phyloP scores from a whole-genome alignment of 306 rosid genomes.

The Citrullus mucosospermus region DNA sequence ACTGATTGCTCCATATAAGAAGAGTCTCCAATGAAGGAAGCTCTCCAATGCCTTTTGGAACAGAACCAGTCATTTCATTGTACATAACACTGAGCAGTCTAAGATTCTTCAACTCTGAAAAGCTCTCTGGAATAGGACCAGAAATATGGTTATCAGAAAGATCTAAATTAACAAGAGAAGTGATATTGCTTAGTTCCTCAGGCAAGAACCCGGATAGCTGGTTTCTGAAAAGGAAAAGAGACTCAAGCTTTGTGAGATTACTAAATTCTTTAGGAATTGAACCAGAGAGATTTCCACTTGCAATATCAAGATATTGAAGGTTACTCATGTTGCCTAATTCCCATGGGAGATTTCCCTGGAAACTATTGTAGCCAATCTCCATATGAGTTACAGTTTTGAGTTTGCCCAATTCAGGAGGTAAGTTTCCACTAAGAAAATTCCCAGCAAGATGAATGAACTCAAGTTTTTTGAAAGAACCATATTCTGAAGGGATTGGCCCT shows the following conservation, averaged over 20 bases:
- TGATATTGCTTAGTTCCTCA: conserved; percentile 42
- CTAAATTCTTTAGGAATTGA: conserved; percentile 54
- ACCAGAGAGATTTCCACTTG: conserved; percentile 75
- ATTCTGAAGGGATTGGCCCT: conserved; percentile 75
- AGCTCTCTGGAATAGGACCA: conserved; percentile 70
- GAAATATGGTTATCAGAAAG: conserved; percentile 74
- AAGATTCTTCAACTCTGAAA: conserved; percentile 53
- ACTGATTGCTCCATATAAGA: conserved; percentile 68
- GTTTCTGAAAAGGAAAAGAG: conserved; percentile 76
- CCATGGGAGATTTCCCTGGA: conserved; percentile 51
- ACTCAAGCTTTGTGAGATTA: conserved; percentile 54
- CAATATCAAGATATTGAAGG: conserved; percentile 82
- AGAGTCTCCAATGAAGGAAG: conserved; percentile 83
- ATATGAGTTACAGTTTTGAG: conserved; percentile 76
- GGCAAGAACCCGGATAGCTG: conserved; percentile 59
- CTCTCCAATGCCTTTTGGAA: conserved; percentile 55
- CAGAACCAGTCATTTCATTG: conserved; percentile 67
- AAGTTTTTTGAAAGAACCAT: conserved; percentile 61
- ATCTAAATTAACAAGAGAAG: conserved; percentile 44
- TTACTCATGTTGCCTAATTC: conserved; percentile 65
- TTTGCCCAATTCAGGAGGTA: conserved; percentile 71
- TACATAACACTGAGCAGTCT: conserved; percentile 68
- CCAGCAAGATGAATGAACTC: conserved; percentile 85
- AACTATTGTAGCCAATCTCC: conserved; percentile 82
- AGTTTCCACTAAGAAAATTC: conserved; percentile 53